A percentile compares a stretch with the other conserved stretches of the same genome.
Evolutionary conservation across 73 alveolate genomes (phyloP).

Genomic region (Tetrahymena thermophila): DNA sequence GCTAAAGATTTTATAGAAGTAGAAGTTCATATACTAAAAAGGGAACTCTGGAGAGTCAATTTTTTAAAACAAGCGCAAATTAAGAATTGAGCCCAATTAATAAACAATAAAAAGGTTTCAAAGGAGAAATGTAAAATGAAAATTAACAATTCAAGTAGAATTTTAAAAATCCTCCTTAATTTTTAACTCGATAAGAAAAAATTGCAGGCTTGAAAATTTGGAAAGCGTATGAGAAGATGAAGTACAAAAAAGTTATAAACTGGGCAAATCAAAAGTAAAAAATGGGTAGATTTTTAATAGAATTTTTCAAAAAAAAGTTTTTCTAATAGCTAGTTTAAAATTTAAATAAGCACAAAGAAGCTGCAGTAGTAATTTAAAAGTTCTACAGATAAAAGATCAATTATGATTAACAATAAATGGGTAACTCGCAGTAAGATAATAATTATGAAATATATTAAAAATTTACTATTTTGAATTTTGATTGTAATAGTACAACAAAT

Average conservation of each 20-base stretch:
- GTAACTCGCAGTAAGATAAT: background rate
- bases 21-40: background rate
- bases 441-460: too few species aligned
- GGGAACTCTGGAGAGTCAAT: background rate
- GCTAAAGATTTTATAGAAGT: background rate
- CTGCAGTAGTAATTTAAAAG: background rate
- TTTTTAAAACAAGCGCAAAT: background rate
- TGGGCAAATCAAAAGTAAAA: background rate
- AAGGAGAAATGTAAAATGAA: background rate
- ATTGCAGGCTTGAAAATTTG: background rate
- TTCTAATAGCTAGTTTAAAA: background rate
- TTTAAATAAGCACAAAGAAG: background rate
- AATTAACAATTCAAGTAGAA: background rate
- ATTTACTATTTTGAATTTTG: background rate
- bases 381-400: background rate
- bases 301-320: background rate
- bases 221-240: background rate
- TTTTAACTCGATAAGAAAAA: background rate
- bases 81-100: background rate
- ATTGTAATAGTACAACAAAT: background rate
- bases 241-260: background rate
- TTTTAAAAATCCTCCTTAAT: background rate
- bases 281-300: background rate
- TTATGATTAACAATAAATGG: too few species aligned
- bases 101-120: too few species aligned